Conservation (phyloP, 2,329 filamentous ascomycete species). For the Aspergillus neotritici region DNA sequence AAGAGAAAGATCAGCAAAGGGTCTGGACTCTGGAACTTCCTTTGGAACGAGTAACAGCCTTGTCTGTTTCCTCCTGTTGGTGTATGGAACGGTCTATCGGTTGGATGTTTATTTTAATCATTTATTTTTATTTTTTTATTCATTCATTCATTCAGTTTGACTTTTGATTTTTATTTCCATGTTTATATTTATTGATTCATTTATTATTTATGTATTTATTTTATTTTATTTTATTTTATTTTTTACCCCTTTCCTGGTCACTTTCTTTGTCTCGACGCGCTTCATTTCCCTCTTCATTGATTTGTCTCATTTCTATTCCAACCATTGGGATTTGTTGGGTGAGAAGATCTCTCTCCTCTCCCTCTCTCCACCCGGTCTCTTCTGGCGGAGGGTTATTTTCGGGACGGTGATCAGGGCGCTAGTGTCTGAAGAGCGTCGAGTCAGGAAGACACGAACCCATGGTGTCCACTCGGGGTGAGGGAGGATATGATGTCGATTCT, state of each 20-base stretch:
- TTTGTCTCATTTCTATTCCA: not conserved
- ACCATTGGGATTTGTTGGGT: constrained; percentile 4
- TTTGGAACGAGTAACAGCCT: too few species aligned
- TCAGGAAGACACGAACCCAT: not conserved
- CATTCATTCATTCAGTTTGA: too few species aligned
- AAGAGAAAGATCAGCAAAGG: too few species aligned
- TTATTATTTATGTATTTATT: not conserved
- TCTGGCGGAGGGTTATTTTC: not conserved
- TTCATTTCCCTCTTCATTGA: too few species aligned
- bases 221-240: not conserved
- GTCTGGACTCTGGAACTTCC: too few species aligned
- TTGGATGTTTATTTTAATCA: too few species aligned
- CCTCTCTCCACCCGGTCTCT: too few species aligned
- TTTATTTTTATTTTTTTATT: not conserved
- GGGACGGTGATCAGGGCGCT: constrained; percentile 13
- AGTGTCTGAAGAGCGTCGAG: constrained; percentile 2
- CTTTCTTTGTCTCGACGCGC: too few species aligned
- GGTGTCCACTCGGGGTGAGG: not conserved
- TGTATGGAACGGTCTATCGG: too few species aligned
- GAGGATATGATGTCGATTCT: too few species aligned
- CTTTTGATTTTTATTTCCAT: not conserved
- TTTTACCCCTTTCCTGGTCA: not conserved
- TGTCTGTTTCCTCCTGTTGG: too few species aligned
- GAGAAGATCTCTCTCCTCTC: not conserved
- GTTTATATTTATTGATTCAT: not conserved